These are phyloP conservation scores for Sporothrix schenckii DNA, from an alignment of 2,329 filamentous ascomycete genomes.

Conservation along the genomic window DNA sequence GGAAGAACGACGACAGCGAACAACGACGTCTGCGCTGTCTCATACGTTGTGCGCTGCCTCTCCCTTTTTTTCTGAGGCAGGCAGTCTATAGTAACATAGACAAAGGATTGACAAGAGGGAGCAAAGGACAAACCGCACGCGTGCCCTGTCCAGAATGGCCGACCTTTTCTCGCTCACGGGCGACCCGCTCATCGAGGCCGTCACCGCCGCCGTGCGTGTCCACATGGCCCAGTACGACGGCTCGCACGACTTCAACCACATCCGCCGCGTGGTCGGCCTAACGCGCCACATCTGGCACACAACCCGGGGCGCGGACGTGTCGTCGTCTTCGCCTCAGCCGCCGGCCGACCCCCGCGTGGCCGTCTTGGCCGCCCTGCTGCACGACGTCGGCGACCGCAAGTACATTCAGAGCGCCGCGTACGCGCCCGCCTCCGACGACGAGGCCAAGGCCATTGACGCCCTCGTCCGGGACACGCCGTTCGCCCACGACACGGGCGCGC, in stretches of 20 bases:
- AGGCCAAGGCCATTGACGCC: slow-evolving; percentile 42
- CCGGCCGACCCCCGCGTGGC: slow-evolving; percentile 58
- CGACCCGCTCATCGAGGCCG: slow-evolving; percentile 55
- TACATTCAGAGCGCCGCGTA: slow-evolving; percentile 65
- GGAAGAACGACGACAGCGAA: no score
- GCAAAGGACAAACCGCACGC: no score
- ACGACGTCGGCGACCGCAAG: slow-evolving; percentile 87
- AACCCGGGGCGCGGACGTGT: no score
- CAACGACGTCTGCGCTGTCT: neutral
- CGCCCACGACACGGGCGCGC: slow-evolving; percentile 27
- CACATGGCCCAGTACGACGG: slow-evolving; percentile 81
- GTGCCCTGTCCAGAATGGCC: neutral
- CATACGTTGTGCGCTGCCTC: neutral
- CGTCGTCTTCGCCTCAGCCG: no score
- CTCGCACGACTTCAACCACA: slow-evolving; percentile 86
- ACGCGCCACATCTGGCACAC: slow-evolving; percentile 63
- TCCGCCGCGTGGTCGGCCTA: slow-evolving; percentile 76
- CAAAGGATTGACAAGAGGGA: no score
- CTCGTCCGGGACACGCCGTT: slow-evolving; percentile 21
- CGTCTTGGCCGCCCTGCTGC: slow-evolving; percentile 73
- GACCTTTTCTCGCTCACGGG: slow-evolving; percentile 40
- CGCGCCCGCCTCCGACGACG: slow-evolving; percentile 65
- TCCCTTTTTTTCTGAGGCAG: neutral
- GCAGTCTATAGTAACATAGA: no score
- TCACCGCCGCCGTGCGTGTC: slow-evolving; percentile 65